Percentiles rank a stretch among this genome's conserved stretches.
Evolutionary conservation across 2,329 filamentous ascomycete species (phyloP).

Genomic region (Penicillium sp.): DNA sequence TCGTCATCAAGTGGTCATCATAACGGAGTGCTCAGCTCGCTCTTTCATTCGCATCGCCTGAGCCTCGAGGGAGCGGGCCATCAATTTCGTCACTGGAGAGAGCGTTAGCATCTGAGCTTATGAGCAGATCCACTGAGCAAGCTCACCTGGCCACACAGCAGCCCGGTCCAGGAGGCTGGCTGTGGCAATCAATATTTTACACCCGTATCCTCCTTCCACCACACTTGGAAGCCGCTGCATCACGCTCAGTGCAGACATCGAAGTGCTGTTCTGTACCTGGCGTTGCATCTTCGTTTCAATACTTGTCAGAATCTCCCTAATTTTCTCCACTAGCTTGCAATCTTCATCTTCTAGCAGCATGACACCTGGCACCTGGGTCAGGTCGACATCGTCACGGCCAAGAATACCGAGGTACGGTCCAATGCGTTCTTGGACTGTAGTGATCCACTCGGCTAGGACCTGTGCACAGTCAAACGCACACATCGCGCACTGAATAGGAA

Average conservation of each 20-base stretch:
- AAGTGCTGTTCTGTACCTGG: slow-evolving; percentile 54
- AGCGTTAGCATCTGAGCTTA: neutral
- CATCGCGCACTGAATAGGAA: slow-evolving; percentile 86
- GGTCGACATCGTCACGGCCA: slow-evolving; percentile 76
- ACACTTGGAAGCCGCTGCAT: slow-evolving; percentile 56
- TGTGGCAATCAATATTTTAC: slow-evolving; percentile 78
- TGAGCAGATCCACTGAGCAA: slow-evolving; percentile 5
- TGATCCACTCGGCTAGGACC: slow-evolving; percentile 90
- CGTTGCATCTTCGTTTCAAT: slow-evolving; percentile 76
- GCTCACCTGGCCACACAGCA: slow-evolving; percentile 87
- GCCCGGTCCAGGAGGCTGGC: slow-evolving; percentile 85
- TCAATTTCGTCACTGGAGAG: slow-evolving; percentile 61
- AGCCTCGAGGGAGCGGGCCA: slow-evolving; percentile 63
- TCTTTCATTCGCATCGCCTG: slow-evolving; percentile 63
- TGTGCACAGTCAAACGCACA: slow-evolving; percentile 93
- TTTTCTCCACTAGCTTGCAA: slow-evolving; percentile 75
- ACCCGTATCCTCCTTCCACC: slow-evolving; percentile 71
- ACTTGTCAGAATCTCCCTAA: slow-evolving; percentile 72
- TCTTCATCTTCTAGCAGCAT: slow-evolving; percentile 93
- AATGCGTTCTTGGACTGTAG: slow-evolving; percentile 90
- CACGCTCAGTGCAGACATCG: slow-evolving; percentile 51
- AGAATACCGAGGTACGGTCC: slow-evolving; percentile 83
- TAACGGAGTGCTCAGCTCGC: slow-evolving; percentile 47
- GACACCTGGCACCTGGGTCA: slow-evolving; percentile 75
- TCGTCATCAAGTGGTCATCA: slow-evolving; percentile 29